phyloP scores from a whole-genome alignment of 2,329 filamentous ascomycete species.

The Beauveria sp. region DNA sequence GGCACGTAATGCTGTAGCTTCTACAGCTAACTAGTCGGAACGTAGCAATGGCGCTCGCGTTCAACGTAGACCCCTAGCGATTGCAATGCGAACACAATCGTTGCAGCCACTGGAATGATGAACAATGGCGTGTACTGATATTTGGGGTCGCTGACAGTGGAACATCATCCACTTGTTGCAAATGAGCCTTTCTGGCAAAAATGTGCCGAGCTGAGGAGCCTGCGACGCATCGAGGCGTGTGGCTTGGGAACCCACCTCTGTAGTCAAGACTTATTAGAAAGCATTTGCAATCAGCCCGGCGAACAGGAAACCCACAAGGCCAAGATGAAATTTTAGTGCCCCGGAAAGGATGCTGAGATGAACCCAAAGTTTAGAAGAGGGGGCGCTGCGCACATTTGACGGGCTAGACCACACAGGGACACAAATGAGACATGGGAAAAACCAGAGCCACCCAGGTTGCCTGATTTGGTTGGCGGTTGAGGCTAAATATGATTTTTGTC shows the following conservation, averaged over 20 bases:
- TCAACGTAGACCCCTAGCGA: not conserved
- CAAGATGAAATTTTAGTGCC: not conserved
- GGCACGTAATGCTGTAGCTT: not conserved
- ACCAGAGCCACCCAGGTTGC: not conserved
- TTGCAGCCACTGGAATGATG: not conserved
- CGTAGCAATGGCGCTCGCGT: not conserved
- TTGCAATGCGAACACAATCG: not conserved
- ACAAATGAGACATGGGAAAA: not conserved
- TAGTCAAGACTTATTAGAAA: not conserved
- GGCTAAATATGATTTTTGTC: not conserved
- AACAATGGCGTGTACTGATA: not conserved
- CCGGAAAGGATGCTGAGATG: not conserved
- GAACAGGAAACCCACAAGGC: not conserved
- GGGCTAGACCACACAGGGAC: not conserved
- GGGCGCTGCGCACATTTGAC: too few relatives aligned
- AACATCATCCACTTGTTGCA: not conserved
- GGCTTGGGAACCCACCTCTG: conserved; percentile 1
- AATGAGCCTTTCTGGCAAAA: not conserved
- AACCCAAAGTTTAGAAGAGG: not conserved
- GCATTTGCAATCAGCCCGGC: conserved; percentile 8
- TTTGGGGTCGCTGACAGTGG: not conserved
- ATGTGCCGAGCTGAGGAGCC: not conserved
- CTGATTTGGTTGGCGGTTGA: not conserved
- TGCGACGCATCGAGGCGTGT: not conserved
- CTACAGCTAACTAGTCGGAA: not conserved